Percentiles rank a stretch among this genome's conserved stretches.
Conservation (phyloP, 2,329 filamentous ascomycete species). For the Fusarium duplospermum region DNA sequence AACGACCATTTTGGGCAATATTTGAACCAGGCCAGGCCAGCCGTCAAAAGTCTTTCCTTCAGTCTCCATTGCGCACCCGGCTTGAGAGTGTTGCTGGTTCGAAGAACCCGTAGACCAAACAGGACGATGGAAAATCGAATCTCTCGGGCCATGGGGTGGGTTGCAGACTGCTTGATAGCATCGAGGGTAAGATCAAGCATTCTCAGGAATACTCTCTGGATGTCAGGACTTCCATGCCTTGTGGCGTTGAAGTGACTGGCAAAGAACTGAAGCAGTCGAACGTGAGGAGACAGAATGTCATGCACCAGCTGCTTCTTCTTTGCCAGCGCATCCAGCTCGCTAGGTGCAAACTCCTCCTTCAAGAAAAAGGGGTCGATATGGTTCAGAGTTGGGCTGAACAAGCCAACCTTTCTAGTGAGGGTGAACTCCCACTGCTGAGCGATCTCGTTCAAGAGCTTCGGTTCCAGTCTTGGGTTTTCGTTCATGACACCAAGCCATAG, state of each 20-base stretch:
- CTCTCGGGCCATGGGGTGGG: conserved; percentile 90
- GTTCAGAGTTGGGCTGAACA: conserved; percentile 80
- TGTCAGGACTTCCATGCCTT: conserved; percentile 84
- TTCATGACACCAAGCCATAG: conserved; percentile 98
- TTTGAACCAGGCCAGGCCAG: conserved; percentile 89
- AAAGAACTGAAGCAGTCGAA: conserved; percentile 87
- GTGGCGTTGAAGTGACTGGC: conserved; percentile 95
- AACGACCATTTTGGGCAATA: conserved; percentile 91
- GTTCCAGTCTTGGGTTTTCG: conserved; percentile 89
- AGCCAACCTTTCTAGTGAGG: conserved; percentile 79
- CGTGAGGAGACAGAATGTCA: conserved; percentile 87
- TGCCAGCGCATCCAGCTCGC: conserved; percentile 79
- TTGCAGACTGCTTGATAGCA: conserved; percentile 75
- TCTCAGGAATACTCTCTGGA: conserved; percentile 83
- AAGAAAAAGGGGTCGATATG: conserved; percentile 90
- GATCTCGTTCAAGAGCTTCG: conserved; percentile 87
- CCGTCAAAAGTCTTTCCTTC: conserved; percentile 89
- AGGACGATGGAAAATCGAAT: conserved; percentile 90
- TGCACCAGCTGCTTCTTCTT: conserved; percentile 84
- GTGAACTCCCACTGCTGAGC: conserved; percentile 91
- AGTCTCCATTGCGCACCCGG: conserved; percentile 78
- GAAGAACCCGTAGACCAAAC: conserved; percentile 82
- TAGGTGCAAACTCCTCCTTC: conserved; percentile 92
- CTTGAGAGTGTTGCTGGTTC: conserved; percentile 75
- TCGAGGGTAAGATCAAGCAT: conserved; percentile 83